phyloP scores from a whole-genome alignment of 768 basidiomycete genomes.

The Trametes elegans region DNA sequence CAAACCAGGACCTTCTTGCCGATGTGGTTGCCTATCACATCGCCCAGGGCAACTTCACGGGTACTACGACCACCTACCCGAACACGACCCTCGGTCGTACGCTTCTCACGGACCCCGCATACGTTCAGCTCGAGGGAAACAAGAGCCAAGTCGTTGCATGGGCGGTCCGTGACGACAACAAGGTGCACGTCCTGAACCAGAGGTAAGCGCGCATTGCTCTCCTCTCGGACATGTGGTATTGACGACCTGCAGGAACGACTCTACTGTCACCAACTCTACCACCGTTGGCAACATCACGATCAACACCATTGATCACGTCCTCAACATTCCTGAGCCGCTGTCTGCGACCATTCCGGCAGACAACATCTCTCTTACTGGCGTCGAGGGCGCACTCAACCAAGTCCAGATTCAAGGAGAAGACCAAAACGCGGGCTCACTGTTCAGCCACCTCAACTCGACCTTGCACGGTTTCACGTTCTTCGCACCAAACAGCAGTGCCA shows the following conservation, averaged over 20 bases:
- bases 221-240: conserved; percentile 1
- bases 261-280: conserved; percentile 39
- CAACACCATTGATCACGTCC: conserved; percentile 48
- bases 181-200: conserved; percentile 49
- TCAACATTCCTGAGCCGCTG: conserved; percentile 52
- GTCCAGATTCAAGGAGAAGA: conserved; percentile 28
- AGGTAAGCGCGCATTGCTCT: conserved; percentile 27
- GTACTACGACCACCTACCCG: conserved; percentile 44
- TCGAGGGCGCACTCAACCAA: conserved; percentile 29
- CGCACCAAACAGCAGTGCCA: conserved; percentile 50
- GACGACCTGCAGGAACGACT: conserved; percentile 28
- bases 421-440: conserved; percentile 35
- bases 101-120: conserved; percentile 46
- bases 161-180: conserved; percentile 37
- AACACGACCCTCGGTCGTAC: conserved; percentile 65
- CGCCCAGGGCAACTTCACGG: conserved; percentile 49
- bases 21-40: conserved; percentile 58
- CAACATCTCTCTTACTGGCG: conserved; percentile 39
- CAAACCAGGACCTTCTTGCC: conserved; percentile 38
- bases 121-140: conserved; percentile 57
- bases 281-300: conserved; percentile 41
- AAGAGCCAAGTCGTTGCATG: conserved; percentile 55
- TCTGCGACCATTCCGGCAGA: conserved; percentile 39
- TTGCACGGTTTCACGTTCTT: conserved; percentile 64
- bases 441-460: conserved; percentile 33